Percentiles rank a stretch among this genome's conserved stretches.
These are phyloP conservation scores for Glycine latifolia DNA, from an alignment of 306 rosid genomes.

Conservation along the genomic window DNA sequence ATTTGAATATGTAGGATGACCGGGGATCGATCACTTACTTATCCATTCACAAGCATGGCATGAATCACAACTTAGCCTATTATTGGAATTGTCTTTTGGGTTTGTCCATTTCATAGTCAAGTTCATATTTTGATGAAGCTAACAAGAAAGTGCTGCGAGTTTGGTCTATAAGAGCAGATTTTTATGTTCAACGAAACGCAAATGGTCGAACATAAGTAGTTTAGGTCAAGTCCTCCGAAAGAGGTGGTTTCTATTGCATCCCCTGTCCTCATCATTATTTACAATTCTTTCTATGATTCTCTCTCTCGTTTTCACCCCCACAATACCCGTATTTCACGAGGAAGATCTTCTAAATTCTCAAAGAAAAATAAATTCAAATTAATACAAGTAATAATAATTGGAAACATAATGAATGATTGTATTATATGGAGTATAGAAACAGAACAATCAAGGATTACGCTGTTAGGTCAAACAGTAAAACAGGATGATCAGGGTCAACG, in stretches of 20 bases:
- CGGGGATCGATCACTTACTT: not conserved
- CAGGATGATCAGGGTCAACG: constrained; percentile 1
- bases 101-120: constrained; percentile 33
- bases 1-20: not conserved
- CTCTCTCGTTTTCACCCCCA: constrained; percentile 14
- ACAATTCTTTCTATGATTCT: not conserved
- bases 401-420: not conserved
- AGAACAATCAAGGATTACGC: not conserved
- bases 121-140: constrained; percentile 30
- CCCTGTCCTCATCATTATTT: constrained; percentile 12
- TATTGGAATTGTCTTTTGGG: constrained; percentile 16
- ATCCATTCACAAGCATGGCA: too few relatives aligned
- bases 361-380: not conserved
- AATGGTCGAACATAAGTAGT: not conserved
- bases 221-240: constrained; percentile 18
- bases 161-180: not conserved
- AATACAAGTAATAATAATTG: not conserved
- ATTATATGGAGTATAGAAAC: not conserved
- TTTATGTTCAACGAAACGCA: constrained; percentile 11
- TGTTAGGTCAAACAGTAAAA: not conserved
- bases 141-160: constrained; percentile 40
- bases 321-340: constrained; percentile 1
- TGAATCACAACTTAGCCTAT: constrained; percentile 24
- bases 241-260: constrained; percentile 23
- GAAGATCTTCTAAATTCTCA: not conserved